Evolutionary conservation across 2,329 filamentous ascomycete genomes (phyloP).

Genomic region (Orbilia brochopaga): DNA sequence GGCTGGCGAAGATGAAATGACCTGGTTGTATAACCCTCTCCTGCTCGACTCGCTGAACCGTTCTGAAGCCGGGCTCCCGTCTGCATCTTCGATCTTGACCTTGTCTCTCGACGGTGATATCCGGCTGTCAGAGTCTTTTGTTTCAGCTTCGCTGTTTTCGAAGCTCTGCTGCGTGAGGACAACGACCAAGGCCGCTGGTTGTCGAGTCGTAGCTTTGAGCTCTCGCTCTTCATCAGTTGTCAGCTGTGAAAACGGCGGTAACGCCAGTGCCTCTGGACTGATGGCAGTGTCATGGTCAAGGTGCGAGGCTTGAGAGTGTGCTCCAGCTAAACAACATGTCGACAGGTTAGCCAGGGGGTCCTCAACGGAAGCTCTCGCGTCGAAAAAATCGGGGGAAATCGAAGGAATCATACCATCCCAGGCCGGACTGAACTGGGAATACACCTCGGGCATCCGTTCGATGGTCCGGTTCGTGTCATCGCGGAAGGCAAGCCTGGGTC

Average conservation of each 20-base stretch:
- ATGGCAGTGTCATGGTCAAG: conserved; percentile 27
- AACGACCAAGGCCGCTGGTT: conserved; percentile 65
- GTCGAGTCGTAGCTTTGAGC: conserved; percentile 63
- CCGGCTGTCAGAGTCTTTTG: conserved; percentile 60
- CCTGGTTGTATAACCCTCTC: conserved; percentile 54
- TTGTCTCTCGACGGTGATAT: conserved; percentile 42
- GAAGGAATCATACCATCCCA: conserved; percentile 63
- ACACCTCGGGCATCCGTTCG: conserved; percentile 64
- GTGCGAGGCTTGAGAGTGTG: conserved; percentile 48
- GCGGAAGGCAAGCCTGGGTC: conserved; percentile 64
- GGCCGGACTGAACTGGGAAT: conserved; percentile 62
- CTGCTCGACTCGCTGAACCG: conserved; percentile 52
- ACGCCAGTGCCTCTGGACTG: conserved; percentile 58
- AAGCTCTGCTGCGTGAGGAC: conserved; percentile 66
- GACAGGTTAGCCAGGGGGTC: conserved; percentile 10
- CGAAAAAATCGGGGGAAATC: conserved; percentile 12
- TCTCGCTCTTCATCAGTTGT: conserved; percentile 67
- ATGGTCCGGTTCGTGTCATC: conserved; percentile 64
- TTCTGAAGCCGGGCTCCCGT: conserved; percentile 52
- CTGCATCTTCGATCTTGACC: conserved; percentile 54
- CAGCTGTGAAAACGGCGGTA: conserved; percentile 64
- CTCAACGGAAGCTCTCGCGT: conserved; percentile 27
- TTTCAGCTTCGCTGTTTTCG: conserved; percentile 59
- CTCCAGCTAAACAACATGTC: conserved; percentile 55
- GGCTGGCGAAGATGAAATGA: conserved; percentile 38